Base-by-base conservation (phyloP, 805 yeast genomes). In the Brettanomyces anomalus region DNA sequence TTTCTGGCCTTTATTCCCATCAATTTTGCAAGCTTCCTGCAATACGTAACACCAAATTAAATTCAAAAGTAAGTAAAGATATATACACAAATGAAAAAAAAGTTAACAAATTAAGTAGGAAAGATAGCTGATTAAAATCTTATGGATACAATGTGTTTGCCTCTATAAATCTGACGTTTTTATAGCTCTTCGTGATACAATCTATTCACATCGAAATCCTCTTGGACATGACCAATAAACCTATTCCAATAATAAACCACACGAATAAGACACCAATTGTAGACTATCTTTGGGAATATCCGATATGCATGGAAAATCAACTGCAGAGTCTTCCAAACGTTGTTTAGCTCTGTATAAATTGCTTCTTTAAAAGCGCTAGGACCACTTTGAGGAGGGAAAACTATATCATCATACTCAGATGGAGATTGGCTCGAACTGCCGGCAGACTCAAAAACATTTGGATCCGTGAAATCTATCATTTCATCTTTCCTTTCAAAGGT, bases 251-350 rank as follows among this genome's bases (percentile, higher is more conserved):
- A 70, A 33, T 68, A 65, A 45, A 71, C 72, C 32, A 74, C 37
- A 46, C 77, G 67, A 43, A 70, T 64, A 39, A 87, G 49, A 8
- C 64, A 49, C 43, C 76, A 49, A 32, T 74, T 70, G 63, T 72
- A 76, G 1, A 84, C 34, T 43, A 78, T 73, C 43, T 67, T 66
- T 10, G 97, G 97, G 48, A 90, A 72, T 33, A 79, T 71, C 39
- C 70, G 51, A 61, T 90, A 89, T 38, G 95, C 79, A 20, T 62
- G 55, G 43, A 74, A 60, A 17, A 90, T 75, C 61, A 85, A 88
- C 46, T 61, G 64, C 31, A 85, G 52, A 0, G 93, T 95, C 11
- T 65, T 74, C 46, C 61, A 56, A 8, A 85, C 49, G 20, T 49
- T 50, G 4, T 40, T 21, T 8, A 53, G 41, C 20, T 55, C 60